Evolutionary conservation across 225 moss, liverwort and hornwort species (phyloP).

Genomic region (Pseudisothecium myosuroides): DNA sequence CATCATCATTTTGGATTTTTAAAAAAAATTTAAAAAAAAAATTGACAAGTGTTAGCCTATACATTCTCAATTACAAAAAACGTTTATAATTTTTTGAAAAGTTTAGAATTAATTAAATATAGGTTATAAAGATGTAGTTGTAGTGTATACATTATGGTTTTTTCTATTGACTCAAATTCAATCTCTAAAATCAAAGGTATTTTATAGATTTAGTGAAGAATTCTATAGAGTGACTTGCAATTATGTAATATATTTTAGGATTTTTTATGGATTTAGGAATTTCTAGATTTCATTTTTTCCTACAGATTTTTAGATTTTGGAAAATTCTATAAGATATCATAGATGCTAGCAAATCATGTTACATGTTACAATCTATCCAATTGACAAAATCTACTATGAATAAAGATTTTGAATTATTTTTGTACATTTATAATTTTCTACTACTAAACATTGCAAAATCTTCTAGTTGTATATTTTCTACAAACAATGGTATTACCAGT

Average conservation of each 20-base stretch:
- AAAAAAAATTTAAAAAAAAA: no score
- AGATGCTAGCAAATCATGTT: not conserved
- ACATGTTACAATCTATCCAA: not conserved
- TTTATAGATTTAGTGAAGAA: not conserved
- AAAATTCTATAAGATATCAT: not conserved
- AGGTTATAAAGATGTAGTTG: not conserved
- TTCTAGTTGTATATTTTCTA: not conserved
- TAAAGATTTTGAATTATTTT: not conserved
- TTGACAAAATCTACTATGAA: not conserved
- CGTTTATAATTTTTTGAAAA: not conserved
- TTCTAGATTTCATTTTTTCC: not conserved
- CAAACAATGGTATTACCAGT: not conserved
- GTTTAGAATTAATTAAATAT: not conserved
- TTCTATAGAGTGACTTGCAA: not conserved
- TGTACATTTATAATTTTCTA: not conserved
- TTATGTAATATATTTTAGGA: not conserved
- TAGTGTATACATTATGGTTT: not conserved
- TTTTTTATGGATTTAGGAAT: not conserved
- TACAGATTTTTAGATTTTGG: not conserved
- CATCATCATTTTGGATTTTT: not conserved
- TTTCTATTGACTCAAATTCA: not conserved
- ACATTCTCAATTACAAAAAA: not conserved
- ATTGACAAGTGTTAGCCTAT: rapidly evolving
- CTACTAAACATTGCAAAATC: not conserved
- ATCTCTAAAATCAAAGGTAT: not conserved